These are phyloP conservation scores for Colletotrichum paranaense DNA, from an alignment of 2,329 filamentous ascomycete species.

Conservation along the genomic window DNA sequence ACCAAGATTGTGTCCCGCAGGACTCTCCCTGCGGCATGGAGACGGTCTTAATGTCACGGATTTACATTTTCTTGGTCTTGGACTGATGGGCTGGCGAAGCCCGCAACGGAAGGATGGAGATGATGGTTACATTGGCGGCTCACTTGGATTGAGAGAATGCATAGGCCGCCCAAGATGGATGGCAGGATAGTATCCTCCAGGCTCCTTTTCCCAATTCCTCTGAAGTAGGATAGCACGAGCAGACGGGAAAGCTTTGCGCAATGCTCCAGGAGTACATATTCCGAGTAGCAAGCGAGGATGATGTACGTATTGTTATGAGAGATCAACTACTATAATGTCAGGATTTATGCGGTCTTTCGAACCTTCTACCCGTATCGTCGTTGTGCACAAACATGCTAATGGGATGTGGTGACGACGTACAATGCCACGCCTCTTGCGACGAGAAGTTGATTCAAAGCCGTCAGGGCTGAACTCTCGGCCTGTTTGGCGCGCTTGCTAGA, in stretches of 20 bases:
- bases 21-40: background rate
- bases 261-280: background rate
- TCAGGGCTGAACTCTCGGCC: background rate
- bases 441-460: background rate
- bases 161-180: background rate
- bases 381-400: background rate
- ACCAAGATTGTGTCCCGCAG: background rate
- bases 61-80: background rate
- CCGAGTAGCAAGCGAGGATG: conserved; percentile 8
- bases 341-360: conserved; percentile 26
- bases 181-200: background rate
- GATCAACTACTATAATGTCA: conserved; percentile 34
- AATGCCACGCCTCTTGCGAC: background rate
- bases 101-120: background rate
- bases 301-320: conserved; percentile 37
- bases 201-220: background rate
- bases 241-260: background rate
- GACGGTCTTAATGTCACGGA: background rate
- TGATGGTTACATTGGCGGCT: background rate
- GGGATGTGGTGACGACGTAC: background rate
- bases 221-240: conserved; percentile 11
- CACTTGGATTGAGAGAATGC: background rate
- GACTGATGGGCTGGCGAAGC: background rate
- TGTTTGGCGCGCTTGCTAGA: background rate
- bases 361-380: background rate